Conservation (phyloP, 139 green algal genomes). For the Astrephomene gubernaculifera region DNA sequence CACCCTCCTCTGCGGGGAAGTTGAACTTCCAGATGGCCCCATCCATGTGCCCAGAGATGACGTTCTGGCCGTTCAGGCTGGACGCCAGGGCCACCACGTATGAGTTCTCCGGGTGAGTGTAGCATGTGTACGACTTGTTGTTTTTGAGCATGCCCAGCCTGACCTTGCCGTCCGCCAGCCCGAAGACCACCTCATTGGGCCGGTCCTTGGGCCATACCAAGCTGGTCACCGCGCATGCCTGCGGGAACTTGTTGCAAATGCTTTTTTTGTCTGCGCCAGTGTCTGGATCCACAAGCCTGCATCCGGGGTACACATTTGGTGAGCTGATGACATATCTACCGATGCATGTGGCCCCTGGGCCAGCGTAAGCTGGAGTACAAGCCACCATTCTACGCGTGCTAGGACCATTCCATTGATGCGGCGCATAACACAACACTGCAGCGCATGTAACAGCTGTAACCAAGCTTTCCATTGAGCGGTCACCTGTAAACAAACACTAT, state of each 20-base stretch:
- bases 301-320: no score
- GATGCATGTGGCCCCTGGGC: no score
- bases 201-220: constrained; percentile 73
- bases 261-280: constrained; percentile 83
- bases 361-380: no score
- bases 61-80: constrained; percentile 66
- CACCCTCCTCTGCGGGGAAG: constrained; percentile 71
- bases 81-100: constrained; percentile 75
- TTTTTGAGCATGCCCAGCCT: constrained; percentile 75
- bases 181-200: constrained; percentile 80
- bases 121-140: constrained; percentile 84
- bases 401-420: no score
- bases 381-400: no score
- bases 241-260: constrained; percentile 92
- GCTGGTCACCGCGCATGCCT: constrained; percentile 68
- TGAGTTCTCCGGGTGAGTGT: constrained; percentile 73
- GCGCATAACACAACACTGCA: no score
- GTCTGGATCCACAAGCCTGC: constrained; percentile 33
- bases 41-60: constrained; percentile 80
- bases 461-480: no score
- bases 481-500: constrained; percentile 92
- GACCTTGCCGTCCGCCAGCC: constrained; percentile 80
- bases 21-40: constrained; percentile 79
- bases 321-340: no score
- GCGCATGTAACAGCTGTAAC: no score